Base-by-base conservation (phyloP, 768 basidiomycete species). In the Vararia minispora region DNA sequence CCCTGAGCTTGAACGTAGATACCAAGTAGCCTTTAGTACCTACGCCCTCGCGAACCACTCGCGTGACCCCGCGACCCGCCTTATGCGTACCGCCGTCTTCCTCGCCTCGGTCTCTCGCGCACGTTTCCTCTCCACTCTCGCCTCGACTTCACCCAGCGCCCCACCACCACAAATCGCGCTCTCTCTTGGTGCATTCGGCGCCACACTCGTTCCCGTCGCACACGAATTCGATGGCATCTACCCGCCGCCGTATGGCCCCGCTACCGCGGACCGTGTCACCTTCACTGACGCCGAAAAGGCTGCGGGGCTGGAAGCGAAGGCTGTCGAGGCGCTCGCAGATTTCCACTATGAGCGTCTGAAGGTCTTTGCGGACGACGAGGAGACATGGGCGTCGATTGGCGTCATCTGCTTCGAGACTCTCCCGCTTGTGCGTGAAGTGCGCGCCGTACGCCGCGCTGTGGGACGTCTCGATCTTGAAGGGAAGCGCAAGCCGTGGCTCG, bases 341-440 rank as follows among this genome's bases (percentile, higher is more conserved):
- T 88, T 81, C 48, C 85, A 89, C 52, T 56, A 74, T 13, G 67
- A 73, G 30, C 67, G 83, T 6, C 63, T 88, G 25, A 48, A 59
- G 28, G 58, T 73, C 3, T 79, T 75, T 51, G 63, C 72, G 1
- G 51, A 56, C 6, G 64, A 79, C 41, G 39, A 50, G 4, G 58
- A 62, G 21, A 55, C 61, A 1, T 88, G 83, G 82, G 45, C 53
- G 26, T 51, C 52, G 9, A 58, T 88, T 37, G 76, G 81, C 39
- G 69, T 64, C 42, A 46, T 88, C 34, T 79, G 78, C 9, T 88
- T 89, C 52, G 87, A 89, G 63, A 88, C 84, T 0, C 60, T 88
- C 4, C 82, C 86, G 0, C 61, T 86, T 3, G 51, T 67, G 6
- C 59, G 75, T 25, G 87, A 89, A 54, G 64, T 81, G 4, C 54